Evolutionary conservation across 192 early-diverging fungal genomes (phyloP).

Genomic region (Obelidium mucronatum): DNA sequence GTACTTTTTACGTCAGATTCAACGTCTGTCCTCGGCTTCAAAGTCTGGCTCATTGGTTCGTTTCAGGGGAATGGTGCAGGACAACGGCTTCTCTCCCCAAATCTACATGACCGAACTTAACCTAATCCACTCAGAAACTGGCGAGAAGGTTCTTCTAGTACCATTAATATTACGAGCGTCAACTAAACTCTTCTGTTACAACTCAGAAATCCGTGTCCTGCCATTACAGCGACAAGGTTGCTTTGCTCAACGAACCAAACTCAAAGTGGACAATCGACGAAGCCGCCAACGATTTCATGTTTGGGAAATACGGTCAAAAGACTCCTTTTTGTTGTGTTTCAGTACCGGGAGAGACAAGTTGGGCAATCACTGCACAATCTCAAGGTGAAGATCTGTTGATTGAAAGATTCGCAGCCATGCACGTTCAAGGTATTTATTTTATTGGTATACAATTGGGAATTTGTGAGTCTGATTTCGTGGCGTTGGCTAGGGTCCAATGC

Average conservation of each 20-base stretch:
- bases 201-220: background rate
- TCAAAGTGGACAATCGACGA: conserved; percentile 24
- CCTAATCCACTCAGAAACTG: conserved; percentile 27
- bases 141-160: conserved; percentile 35
- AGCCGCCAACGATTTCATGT: conserved; percentile 13
- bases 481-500: background rate
- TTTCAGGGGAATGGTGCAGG: conserved; percentile 51
- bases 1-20: no score
- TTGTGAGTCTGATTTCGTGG: background rate
- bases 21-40: background rate
- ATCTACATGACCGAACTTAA: conserved; percentile 37
- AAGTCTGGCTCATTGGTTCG: conserved; percentile 33
- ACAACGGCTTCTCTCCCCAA: conserved; percentile 47
- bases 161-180: background rate
- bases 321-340: conserved; percentile 14
- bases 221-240: conserved; percentile 13
- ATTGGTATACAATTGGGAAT: background rate
- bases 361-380: background rate
- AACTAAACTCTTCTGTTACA: background rate
- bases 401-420: background rate
- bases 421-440: background rate
- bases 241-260: background rate
- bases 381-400: background rate
- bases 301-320: conserved; percentile 26
- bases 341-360: conserved; percentile 19